Base-by-base conservation (phyloP, 176 grass and related monocot genomes). In the Poa annua region DNA sequence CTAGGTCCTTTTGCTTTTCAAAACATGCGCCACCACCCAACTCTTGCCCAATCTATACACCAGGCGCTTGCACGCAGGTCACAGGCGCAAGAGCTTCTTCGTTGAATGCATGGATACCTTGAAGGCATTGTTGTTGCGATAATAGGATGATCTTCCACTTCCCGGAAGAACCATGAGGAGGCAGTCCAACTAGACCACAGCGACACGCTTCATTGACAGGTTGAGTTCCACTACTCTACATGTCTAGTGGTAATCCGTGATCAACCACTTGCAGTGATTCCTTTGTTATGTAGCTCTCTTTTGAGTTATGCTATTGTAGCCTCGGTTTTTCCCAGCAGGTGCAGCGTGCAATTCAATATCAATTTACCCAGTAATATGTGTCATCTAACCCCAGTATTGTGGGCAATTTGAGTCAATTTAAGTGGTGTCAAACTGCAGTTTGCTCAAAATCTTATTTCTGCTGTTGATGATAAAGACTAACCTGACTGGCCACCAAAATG, bases 401-500 rank as follows among this genome's bases (percentile, higher is more conserved):
- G 45, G 33, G 71, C 15, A 51, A 33, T 4, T 74, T 74, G 16
- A 52, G 25, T 74, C 71, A 51, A 50, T 10, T 11, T 51, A 11
- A 74, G 71, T 34, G 47, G 71, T 74, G 47, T 73, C 45, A 52
- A 65, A 74, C 71, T 51, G 47, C 47, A 74, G 52, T 74, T 52
- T 74, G 4, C 25, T 74, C 15, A 56, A 44, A 60, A 74, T 68
- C 41, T 16, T 41, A 29, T 78, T 80, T 81, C 38, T 85, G 16
- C 61, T 79, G 66, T n/a, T 78, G 32, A 29, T 77, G 69, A 75
- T 68, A 61, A 85, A 76, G 50, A 77, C 85, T 80, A 53, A 98
- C 96, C 96, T 98, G 96, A 77, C 92, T 98, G 32, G 92, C 88
- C 85, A 90, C 87, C 80, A 98, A 81, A 90, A 93, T 88, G 83